A percentile compares a stretch with the other conserved stretches of the same genome.
phyloP scores from a whole-genome alignment of 371 early-diverging fungal genomes.

The Apophysomyces trapeziformis region DNA sequence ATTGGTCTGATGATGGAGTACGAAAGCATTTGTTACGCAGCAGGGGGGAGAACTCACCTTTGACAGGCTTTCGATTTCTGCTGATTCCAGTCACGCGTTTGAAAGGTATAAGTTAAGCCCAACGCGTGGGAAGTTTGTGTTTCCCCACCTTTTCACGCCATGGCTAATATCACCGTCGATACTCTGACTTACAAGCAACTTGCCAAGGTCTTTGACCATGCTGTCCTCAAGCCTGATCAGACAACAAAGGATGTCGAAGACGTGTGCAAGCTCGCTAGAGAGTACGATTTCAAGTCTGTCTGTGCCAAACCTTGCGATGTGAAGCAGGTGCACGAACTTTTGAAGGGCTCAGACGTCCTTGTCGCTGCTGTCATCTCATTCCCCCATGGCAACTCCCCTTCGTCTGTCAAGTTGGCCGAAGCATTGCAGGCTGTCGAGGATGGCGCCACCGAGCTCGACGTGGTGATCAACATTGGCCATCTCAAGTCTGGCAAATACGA shows the following conservation, averaged over 20 bases:
- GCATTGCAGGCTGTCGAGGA: conserved; percentile 60
- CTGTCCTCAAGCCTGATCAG: conserved; percentile 66
- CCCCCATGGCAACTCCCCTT: conserved; percentile 67
- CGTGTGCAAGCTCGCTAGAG: conserved; percentile 59
- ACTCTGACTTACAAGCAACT: conserved; percentile 57
- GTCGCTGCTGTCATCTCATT: conserved; percentile 72
- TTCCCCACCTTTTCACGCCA: conserved; percentile 12
- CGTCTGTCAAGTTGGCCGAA: conserved; percentile 62
- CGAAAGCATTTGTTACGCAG: no score
- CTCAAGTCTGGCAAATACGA: conserved; percentile 55
- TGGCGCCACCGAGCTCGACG: conserved; percentile 68
- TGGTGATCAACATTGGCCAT: conserved; percentile 67
- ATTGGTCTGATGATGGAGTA: no score
- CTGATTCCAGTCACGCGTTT: conserved; percentile 2
- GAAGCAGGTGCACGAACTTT: conserved; percentile 47
- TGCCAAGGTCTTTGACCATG: conserved; percentile 69
- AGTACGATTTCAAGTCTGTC: conserved; percentile 63
- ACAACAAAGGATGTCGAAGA: conserved; percentile 58
- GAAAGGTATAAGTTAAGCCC: background rate
- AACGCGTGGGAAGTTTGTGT: background rate
- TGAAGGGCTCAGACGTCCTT: conserved; percentile 52
- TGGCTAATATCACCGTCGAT: conserved; percentile 48
- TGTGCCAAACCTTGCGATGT: conserved; percentile 75
- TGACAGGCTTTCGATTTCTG: no score
- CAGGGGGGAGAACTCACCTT: no score